Evolutionary conservation across 108 stramenopile genomes (phyloP), one percentile per base, ranked within the genome.

Genomic region (Nitzschia sp.): DNA sequence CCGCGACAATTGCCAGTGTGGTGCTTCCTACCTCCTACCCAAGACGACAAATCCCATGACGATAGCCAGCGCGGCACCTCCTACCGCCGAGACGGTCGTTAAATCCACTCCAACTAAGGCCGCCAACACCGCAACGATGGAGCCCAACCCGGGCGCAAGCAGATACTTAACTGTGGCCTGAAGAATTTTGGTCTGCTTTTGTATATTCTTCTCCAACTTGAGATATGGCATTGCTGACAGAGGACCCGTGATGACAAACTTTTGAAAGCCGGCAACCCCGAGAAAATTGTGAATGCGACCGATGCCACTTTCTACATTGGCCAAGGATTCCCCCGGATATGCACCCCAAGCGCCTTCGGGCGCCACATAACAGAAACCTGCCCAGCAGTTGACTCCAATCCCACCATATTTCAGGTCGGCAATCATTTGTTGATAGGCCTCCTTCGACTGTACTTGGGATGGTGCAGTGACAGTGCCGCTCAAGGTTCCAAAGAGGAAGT

Each of bases 261-360:
- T 72, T 32, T 72, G 45, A 25, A 64, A 8, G 51, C 62, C 28
- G 24, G 71, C 23, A 36, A 72, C 25, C 23, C 36, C 51, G 17
- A 54, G 23, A 5, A 51, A 13, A 32, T 72, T 72, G 35, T 51
- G 31, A 24, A 72, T 32, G 36, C 19, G 31, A 3, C 69, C 69
- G 23, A 70, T 70, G 32, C 69, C 69, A 48, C 51, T 54, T 26
- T 70, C 23, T 2, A 70, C 69, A 34, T 51, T 53, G 46, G 57
- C 69, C 2, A 48, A 35, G n/a, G 69, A 46, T 59, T 70, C 69
- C 25, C 69, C 69, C 4, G 69, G 58, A 59, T 59, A 70, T 17
- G 58, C 69, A 32, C 69, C 69, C 69, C 69, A 70, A 27, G 45
- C 38, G 13, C 66, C 66, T 25, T 32, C 26, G 26, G 30, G 0